Base-by-base conservation (phyloP, 768 basidiomycete genomes). In the Psilocybe cubensis region DNA sequence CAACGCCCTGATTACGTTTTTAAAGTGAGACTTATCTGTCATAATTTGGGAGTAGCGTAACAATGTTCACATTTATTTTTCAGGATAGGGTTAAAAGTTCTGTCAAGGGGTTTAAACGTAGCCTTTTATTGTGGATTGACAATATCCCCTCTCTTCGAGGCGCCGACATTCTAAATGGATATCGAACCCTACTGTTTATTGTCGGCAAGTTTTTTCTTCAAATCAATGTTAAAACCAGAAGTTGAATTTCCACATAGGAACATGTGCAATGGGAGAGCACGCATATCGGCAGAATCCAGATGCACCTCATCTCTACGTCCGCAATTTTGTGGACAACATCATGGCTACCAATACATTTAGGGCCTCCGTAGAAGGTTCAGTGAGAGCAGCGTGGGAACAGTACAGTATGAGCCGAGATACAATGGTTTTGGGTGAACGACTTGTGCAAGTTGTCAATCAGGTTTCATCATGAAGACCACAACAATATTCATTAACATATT, bases 211-310 rank as follows among this genome's bases (percentile, higher is more conserved):
- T 8, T 33, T n/a, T 21, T 14, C 5, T 27, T 40, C 1, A 11
- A 40, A 17, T 40, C 12, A 5, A 20, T 23, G 18, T 20, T 9
- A 5, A 9, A 21, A 5, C 20, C 42, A 6, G 10, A 18, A 21
- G 3, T 4, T 44, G 20, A 44, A 4, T 52, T 33, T 14, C 33
- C 24, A 25, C 17, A 12, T n/a, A 56, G 54, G 54, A 14, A 56
- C 54, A 45, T 56, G 54, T 21, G 23, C 54, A 6, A 56, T 56
- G 54, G 54, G 43, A 12, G 54, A 56, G 45, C 44, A 47, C 25
- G 41, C 54, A 35, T 56, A 38, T 41, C 54, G 54, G 25, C 45
- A 49, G 41, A 56, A 56, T 25, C 35, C 44, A 9, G 54, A 56
- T 35, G 54, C 54, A 24, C 54, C 54, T 38, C 54, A 56, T 38